Base-by-base conservation (phyloP, 1,284 basidiomycete species). In the Amylostereum areolatum region DNA sequence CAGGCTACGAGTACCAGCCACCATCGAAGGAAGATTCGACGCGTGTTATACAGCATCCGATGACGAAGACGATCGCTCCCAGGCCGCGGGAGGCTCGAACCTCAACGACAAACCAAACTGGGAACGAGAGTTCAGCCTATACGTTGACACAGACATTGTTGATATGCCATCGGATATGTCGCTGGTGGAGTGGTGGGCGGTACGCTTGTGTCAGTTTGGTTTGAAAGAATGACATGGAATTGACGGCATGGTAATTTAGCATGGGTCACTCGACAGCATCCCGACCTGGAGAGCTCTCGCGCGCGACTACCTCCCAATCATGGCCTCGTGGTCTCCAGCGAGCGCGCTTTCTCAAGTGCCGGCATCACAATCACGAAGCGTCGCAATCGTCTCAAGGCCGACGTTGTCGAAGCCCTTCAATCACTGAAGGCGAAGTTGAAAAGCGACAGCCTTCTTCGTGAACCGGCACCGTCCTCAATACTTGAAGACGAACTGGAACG, bases 381-480 rank as follows among this genome's bases (percentile, higher is more conserved):
- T 11, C 52, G 59, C 10, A 61, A 51, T 29, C 44, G 50, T 1
- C 54, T 62, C 27, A 55, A 61, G 27, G 57, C 37, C 0, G 58
- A 63, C 33, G 54, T 59, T 37, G 64, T 72, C 29, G 66, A 74
- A 48, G 71, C 67, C 1, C 46, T 73, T 1, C 67, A 73, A 48
- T 58, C 57, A 28, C 40, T 71, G 2, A 72, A 72, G 52, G 65
- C 59, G n/a, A n/a, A n/a, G n/a, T n/a, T n/a, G n/a, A n/a, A n/a
- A n/a, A n/a, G n/a, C n/a, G n/a, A n/a, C n/a, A n/a, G n/a, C n/a
- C n/a, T n/a, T n/a, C n/a, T n/a, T n/a, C n/a, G n/a, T n/a, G n/a
- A n/a, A n/a, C n/a, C n/a, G n/a, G n/a, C n/a, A n/a, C n/a, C n/a
- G n/a, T n/a, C n/a, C n/a, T n/a, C n/a, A n/a, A n/a, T n/a, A n/a